Conservation (phyloP, 139 green algal species). For the Haematococcus sp. region DNA sequence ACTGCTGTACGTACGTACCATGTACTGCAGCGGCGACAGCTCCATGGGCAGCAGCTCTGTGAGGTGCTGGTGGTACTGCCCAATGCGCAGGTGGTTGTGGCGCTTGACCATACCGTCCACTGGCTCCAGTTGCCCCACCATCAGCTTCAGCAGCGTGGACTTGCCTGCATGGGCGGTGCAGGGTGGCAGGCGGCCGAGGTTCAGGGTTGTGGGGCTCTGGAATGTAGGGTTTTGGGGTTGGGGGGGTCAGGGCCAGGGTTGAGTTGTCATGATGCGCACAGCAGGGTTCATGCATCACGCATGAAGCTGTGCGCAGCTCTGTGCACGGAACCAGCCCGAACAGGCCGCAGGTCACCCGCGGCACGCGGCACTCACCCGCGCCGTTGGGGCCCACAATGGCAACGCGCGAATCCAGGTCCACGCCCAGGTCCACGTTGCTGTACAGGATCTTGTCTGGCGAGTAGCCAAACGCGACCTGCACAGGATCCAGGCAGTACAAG, state of each 20-base stretch:
- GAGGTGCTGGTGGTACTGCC: conserved; percentile 71
- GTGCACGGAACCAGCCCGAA: no score
- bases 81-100: conserved; percentile 94
- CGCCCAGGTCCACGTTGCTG: conserved; percentile 85
- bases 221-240: no score
- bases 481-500: no score
- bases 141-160: conserved; percentile 97
- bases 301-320: no score
- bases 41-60: conserved; percentile 69
- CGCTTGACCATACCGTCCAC: conserved; percentile 90
- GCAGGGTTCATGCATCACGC: no score
- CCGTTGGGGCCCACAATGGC: conserved; percentile 93
- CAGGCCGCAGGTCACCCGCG: no score
- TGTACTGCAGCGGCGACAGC: conserved; percentile 18
- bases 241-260: no score
- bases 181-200: no score
- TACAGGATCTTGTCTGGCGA: conserved; percentile 64
- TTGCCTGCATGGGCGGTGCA: conserved; percentile 58
- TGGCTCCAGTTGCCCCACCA: conserved; percentile 87
- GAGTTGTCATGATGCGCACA: no score
- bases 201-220: no score
- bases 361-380: conserved; percentile 6
- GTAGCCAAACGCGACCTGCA: conserved; percentile 85
- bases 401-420: conserved; percentile 93
- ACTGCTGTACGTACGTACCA: no score